These are phyloP conservation scores for Curvularia sp. DNA, from an alignment of 2,329 filamentous ascomycete species.

Conservation along the genomic window DNA sequence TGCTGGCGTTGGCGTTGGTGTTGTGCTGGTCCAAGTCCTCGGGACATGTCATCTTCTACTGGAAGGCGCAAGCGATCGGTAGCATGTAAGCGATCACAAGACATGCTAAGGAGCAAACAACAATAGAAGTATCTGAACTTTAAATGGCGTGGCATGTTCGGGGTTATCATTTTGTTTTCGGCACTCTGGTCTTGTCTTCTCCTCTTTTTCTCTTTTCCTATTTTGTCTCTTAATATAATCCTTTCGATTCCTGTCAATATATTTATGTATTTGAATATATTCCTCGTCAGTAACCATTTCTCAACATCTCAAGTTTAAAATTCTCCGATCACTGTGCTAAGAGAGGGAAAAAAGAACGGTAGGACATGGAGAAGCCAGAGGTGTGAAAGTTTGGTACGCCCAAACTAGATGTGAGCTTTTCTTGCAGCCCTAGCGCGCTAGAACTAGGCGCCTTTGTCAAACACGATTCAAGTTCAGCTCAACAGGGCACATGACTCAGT, in stretches of 20 bases:
- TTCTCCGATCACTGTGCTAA: neutral
- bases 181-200: neutral
- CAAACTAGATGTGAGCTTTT: conserved; percentile 1
- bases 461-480: conserved; percentile 9
- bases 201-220: neutral
- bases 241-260: neutral
- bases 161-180: neutral
- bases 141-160: neutral
- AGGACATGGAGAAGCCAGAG: neutral
- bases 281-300: neutral
- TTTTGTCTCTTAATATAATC: neutral
- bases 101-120: neutral
- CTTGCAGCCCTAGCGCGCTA: conserved; percentile 4
- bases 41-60: conserved; percentile 5
- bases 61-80: conserved; percentile 7
- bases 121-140: neutral
- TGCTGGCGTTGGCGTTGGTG: conserved; percentile 28
- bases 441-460: neutral
- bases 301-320: neutral
- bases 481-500: conserved; percentile 1
- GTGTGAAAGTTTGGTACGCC: neutral
- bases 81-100: neutral
- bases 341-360: neutral
- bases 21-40: conserved; percentile 5
- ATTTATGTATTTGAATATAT: neutral